phyloP scores from a whole-genome alignment of 495 filamentous ascomycete species.

The Neurospora intermedia region DNA sequence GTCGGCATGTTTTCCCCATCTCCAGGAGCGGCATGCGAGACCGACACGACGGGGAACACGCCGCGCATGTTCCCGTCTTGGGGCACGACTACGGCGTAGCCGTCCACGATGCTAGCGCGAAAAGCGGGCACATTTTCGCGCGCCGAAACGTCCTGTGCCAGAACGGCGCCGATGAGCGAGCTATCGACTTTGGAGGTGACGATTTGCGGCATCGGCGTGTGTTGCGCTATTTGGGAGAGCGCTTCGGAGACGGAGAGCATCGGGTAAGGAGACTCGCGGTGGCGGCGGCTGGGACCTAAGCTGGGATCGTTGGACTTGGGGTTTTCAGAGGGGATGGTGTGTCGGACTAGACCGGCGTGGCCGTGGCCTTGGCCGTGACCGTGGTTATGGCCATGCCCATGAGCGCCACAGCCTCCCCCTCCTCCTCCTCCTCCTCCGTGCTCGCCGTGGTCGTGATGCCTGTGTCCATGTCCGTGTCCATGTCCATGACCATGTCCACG shows the following conservation, averaged over 20 bases:
- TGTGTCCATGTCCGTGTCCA: constrained; percentile 14
- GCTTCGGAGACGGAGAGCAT: constrained; percentile 84
- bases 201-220: constrained; percentile 51
- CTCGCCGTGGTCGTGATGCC: constrained; percentile 33
- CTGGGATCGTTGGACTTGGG: constrained; percentile 70
- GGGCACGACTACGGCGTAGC: constrained; percentile 70
- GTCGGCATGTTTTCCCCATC: constrained; percentile 30
- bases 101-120: constrained; percentile 92
- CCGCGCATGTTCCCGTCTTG: constrained; percentile 55
- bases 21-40: constrained; percentile 73
- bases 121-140: constrained; percentile 81
- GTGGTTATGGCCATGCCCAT: constrained; percentile 46
- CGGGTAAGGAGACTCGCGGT: constrained; percentile 81
- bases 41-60: constrained; percentile 72
- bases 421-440: constrained; percentile 19
- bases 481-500: constrained; percentile 16
- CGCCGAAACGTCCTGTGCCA: constrained; percentile 75
- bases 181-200: constrained; percentile 48
- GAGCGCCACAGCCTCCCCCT: constrained; percentile 14
- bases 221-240: constrained; percentile 53
- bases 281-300: constrained; percentile 63
- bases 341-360: constrained; percentile 57
- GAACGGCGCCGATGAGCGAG: constrained; percentile 57
- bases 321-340: constrained; percentile 46
- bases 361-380: constrained; percentile 48